Evolutionary conservation across 208 protist species (phyloP).

Genomic region (Acanthamoeba rhysodes): DNA sequence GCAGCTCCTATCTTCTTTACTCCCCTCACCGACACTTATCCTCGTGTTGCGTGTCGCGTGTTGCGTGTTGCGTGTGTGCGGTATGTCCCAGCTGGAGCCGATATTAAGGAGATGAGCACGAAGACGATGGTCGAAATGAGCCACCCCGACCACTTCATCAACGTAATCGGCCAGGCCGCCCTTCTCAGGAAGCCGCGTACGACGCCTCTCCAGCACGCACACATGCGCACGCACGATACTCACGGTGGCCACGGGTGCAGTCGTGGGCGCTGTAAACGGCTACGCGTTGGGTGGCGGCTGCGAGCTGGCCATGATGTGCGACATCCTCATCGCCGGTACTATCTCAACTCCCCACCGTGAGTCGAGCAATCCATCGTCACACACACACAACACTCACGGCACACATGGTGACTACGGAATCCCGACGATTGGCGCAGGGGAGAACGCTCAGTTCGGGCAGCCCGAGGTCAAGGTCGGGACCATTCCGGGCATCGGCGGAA

Average conservation of each 20-base stretch:
- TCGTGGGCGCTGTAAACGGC: conserved; percentile 93
- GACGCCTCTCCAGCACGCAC: conserved; percentile 73
- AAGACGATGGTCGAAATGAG: conserved; percentile 90
- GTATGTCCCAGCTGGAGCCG: conserved; percentile 91
- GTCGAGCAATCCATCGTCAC: too few relatives aligned
- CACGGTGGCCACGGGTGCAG: too few relatives aligned
- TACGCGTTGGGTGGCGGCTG: conserved; percentile 92
- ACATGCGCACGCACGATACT: too few relatives aligned
- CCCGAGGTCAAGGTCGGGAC: conserved; percentile 92
- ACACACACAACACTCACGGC: too few relatives aligned
- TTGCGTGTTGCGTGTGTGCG: conserved; percentile 90
- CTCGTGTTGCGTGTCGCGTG: background rate
- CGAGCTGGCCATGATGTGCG: conserved; percentile 93
- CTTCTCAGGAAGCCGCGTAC: conserved; percentile 86
- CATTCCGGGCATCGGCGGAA: conserved; percentile 91
- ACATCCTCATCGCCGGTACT: conserved; percentile 85
- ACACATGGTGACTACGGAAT: too few relatives aligned
- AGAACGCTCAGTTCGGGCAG: conserved; percentile 91
- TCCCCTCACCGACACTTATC: too few relatives aligned
- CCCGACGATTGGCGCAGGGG: background rate
- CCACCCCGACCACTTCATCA: conserved; percentile 90
- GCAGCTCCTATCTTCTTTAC: background rate
- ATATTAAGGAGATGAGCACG: conserved; percentile 97
- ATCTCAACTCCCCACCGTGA: too few relatives aligned
- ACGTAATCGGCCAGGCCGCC: conserved; percentile 85